phyloP scores from a whole-genome alignment of 495 filamentous ascomycete genomes.

The Hyaloscypha variabilis region DNA sequence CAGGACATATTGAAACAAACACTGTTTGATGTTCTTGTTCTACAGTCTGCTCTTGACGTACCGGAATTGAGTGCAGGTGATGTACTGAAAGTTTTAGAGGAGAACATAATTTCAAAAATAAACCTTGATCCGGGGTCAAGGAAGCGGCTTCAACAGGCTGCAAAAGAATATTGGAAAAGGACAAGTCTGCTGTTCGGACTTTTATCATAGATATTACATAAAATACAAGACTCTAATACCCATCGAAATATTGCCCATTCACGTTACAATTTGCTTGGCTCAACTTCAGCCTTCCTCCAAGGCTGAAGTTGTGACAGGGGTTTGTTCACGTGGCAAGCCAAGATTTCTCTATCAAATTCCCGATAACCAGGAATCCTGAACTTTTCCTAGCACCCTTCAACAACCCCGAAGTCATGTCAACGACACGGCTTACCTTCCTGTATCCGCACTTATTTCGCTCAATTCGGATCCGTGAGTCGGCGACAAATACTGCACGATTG shows the following conservation, averaged over 20 bases:
- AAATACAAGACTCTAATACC: not conserved
- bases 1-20: conserved; percentile 62
- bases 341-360: conserved; percentile 1
- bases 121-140: conserved; percentile 42
- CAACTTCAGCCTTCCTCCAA: conserved; percentile 6
- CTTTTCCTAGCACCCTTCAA: conserved; percentile 15
- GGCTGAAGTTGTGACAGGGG: not conserved
- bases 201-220: conserved; percentile 21
- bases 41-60: conserved; percentile 47
- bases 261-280: not conserved
- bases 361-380: conserved; percentile 16
- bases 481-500: conserved; percentile 14
- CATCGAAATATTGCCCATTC: not conserved
- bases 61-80: conserved; percentile 29
- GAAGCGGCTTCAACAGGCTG: conserved; percentile 56
- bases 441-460: conserved; percentile 68
- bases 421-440: conserved; percentile 69
- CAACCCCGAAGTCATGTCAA: conserved; percentile 57
- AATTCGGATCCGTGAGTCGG: conserved; percentile 25
- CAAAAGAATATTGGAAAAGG: conserved; percentile 78
- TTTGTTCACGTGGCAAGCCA: conserved; percentile 1
- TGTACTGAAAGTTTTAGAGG: conserved; percentile 47
- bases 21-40: conserved; percentile 75
- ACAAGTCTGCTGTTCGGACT: conserved; percentile 73
- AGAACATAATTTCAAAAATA: conserved; percentile 47